phyloP scores from a whole-genome alignment of 2,329 filamentous ascomycete species.

The Trichoderma atroviride region DNA sequence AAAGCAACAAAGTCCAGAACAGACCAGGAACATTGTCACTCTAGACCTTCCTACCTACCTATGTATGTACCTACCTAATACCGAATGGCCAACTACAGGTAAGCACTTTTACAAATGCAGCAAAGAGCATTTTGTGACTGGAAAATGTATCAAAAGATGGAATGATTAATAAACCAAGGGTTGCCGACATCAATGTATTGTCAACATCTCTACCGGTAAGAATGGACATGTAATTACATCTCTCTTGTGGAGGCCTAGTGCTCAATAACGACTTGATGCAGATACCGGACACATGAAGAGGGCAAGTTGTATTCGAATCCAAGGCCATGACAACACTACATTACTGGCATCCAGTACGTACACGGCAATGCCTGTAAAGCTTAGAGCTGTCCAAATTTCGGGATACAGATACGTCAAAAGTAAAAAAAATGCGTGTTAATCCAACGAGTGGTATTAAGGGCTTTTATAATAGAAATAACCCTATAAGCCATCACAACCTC shows the following conservation, averaged over 20 bases:
- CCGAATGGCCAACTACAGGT: too few species aligned
- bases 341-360: not conserved
- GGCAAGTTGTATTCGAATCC: not conserved
- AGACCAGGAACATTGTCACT: not conserved
- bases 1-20: not conserved
- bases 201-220: not conserved
- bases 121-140: too few species aligned
- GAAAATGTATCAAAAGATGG: too few species aligned
- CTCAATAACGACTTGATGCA: not conserved
- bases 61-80: too few species aligned
- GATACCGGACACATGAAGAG: not conserved
- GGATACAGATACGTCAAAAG: too few species aligned
- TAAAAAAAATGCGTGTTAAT: not conserved
- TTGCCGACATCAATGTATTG: not conserved
- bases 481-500: not conserved
- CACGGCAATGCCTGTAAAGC: not conserved
- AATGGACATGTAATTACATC: not conserved
- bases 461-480: not conserved
- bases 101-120: too few species aligned
- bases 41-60: too few species aligned
- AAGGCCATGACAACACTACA: not conserved
- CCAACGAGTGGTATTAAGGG: not conserved
- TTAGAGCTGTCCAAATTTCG: not conserved
- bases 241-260: not conserved
- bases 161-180: not conserved